Percentiles rank a stretch among this genome's conserved stretches.
Evolutionary conservation across 2,329 filamentous ascomycete species (phyloP).

Genomic region (Verticillium dahliae): DNA sequence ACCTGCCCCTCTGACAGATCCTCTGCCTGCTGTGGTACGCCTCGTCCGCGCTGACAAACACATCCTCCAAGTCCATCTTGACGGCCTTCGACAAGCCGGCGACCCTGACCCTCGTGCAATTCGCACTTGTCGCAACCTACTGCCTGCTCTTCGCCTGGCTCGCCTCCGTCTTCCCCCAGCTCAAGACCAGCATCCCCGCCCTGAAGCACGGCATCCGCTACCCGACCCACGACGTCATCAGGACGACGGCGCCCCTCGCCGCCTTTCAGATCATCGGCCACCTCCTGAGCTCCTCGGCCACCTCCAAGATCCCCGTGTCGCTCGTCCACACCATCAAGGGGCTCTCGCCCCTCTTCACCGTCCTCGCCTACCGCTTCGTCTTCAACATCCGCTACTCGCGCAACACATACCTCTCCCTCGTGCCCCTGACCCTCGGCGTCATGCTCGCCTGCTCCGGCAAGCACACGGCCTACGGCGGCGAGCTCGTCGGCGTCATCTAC

Average conservation of each 20-base stretch:
- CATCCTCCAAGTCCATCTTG: slow-evolving; percentile 93
- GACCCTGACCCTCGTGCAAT: slow-evolving; percentile 88
- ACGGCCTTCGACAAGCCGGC: slow-evolving; percentile 87
- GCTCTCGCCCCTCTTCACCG: slow-evolving; percentile 90
- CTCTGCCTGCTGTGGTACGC: slow-evolving; percentile 91
- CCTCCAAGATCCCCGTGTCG: slow-evolving; percentile 90
- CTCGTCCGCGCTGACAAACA: slow-evolving; percentile 93
- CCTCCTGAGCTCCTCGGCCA: slow-evolving; percentile 88
- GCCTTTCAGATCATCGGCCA: slow-evolving; percentile 91
- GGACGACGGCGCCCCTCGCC: slow-evolving; percentile 83
- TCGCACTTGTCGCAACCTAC: slow-evolving; percentile 84
- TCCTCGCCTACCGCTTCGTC: slow-evolving; percentile 83
- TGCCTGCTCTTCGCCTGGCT: slow-evolving; percentile 76
- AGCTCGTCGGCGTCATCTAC: slow-evolving; percentile 83
- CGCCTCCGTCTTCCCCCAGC: slow-evolving; percentile 61
- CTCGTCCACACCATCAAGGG: slow-evolving; percentile 98
- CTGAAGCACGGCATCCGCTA: slow-evolving; percentile 77
- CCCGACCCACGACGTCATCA: slow-evolving; percentile 75
- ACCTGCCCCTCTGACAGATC: slow-evolving; percentile 41
- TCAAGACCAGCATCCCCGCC: slow-evolving; percentile 68
- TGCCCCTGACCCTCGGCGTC: slow-evolving; percentile 91
- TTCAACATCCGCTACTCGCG: slow-evolving; percentile 83
- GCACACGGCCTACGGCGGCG: slow-evolving; percentile 62
- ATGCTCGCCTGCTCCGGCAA: slow-evolving; percentile 93
- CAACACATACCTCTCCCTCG: slow-evolving; percentile 79